Conservation (phyloP, 108 stramenopile species). For the Stephanodiscus minutulus region DNA sequence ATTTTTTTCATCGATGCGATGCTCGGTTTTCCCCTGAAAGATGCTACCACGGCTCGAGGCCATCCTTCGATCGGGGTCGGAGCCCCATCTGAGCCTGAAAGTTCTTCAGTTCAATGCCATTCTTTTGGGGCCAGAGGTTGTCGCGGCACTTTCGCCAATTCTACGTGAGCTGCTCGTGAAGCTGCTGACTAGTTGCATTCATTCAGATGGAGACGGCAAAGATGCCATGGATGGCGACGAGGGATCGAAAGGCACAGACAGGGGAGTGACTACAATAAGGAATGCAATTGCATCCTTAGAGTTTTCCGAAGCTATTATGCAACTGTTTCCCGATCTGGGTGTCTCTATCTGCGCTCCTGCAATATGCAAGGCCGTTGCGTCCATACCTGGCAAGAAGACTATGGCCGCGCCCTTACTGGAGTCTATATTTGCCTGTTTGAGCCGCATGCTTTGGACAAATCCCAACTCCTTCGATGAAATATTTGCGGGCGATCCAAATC, state of each 20-base stretch:
- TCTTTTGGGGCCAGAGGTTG: constrained; percentile 33
- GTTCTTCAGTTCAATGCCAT: constrained; percentile 41
- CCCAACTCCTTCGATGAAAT: constrained; percentile 33
- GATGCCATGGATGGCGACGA: constrained; percentile 27
- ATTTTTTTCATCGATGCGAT: background rate
- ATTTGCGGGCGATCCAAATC: constrained; percentile 25
- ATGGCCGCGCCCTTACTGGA: constrained; percentile 21
- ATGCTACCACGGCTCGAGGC: constrained; percentile 39
- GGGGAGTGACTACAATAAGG: constrained; percentile 15
- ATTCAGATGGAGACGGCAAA: constrained; percentile 14
- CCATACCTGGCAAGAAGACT: constrained; percentile 13
- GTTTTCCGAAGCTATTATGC: constrained; percentile 35
- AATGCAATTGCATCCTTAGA: constrained; percentile 39
- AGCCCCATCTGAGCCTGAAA: constrained; percentile 42
- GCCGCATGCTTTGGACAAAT: constrained; percentile 36
- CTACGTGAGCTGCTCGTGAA: constrained; percentile 29
- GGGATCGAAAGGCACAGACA: constrained; percentile 19
- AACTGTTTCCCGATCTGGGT: constrained; percentile 39
- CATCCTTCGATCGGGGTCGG: constrained; percentile 33
- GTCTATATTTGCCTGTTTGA: constrained; percentile 22
- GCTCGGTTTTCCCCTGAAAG: background rate
- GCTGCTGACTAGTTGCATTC: constrained; percentile 34
- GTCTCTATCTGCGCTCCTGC: constrained; percentile 28
- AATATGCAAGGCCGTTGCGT: constrained; percentile 17
- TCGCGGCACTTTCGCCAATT: constrained; percentile 31